Conservation (phyloP, 805 yeast species). For the Candida namnaoensis region DNA sequence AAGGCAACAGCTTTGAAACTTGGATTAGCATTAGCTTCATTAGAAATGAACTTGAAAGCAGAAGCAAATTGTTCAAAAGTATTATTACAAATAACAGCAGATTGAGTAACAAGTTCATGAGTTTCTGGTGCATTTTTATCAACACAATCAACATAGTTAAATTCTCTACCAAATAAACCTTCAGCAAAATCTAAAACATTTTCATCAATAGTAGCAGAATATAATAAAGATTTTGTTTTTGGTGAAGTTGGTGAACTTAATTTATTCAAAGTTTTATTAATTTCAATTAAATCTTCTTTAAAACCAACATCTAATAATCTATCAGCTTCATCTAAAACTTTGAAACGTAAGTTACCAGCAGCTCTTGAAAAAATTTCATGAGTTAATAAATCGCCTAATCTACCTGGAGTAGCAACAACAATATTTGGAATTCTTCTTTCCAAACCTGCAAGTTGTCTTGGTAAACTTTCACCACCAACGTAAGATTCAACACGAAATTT, state of each 20-base stretch:
- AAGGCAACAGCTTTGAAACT: conserved; percentile 76
- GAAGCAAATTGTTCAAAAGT: conserved; percentile 54
- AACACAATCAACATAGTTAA: conserved; percentile 64
- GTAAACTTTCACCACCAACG: conserved; percentile 58
- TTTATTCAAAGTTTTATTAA: conserved; percentile 39
- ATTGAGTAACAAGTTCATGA: conserved; percentile 72
- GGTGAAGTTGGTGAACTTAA: conserved; percentile 20
- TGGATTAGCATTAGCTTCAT: conserved; percentile 23
- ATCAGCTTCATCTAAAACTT: conserved; percentile 90
- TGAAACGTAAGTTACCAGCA: conserved; percentile 42
- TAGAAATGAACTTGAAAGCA: conserved; percentile 40
- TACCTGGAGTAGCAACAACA: conserved; percentile 85
- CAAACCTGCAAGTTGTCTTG: conserved; percentile 25
- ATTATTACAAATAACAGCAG: conserved; percentile 42
- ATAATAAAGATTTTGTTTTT: conserved; percentile 58
- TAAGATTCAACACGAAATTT: conserved; percentile 37
- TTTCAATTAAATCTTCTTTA: conserved; percentile 50
- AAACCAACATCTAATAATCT: conserved; percentile 78
- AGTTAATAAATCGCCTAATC: conserved; percentile 55
- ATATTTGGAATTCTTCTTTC: conserved; percentile 39
- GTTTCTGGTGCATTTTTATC: conserved; percentile 65
- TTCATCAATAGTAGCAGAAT: conserved; percentile 81
- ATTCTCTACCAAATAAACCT: conserved; percentile 44
- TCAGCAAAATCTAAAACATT: conserved; percentile 61
- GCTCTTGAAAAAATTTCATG: conserved; percentile 22